Percentiles rank a stretch among this genome's conserved stretches.
phyloP scores from a whole-genome alignment of 768 basidiomycete species.

The Trametes meyenii region DNA sequence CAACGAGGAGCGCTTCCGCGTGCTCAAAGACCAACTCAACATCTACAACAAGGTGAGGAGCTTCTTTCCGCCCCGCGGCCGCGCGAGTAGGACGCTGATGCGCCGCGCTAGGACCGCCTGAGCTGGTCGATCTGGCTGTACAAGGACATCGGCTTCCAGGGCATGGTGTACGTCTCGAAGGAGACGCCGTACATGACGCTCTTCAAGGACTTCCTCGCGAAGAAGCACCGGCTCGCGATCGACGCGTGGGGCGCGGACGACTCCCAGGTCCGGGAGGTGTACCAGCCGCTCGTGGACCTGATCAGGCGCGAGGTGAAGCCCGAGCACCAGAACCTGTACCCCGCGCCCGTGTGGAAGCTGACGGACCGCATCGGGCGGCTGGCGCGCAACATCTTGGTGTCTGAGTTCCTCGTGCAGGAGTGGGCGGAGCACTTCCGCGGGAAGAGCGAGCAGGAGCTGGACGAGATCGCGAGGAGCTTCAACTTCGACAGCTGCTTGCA shows the following conservation, averaged over 20 bases:
- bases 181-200: conserved; percentile 74
- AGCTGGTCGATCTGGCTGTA: conserved; percentile 90
- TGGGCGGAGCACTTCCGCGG: conserved; percentile 74
- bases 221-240: conserved; percentile 76
- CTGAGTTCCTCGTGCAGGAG: conserved; percentile 71
- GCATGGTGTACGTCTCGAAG: conserved; percentile 75
- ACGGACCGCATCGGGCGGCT: conserved; percentile 56
- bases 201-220: conserved; percentile 68
- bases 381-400: conserved; percentile 66
- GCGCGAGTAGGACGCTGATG: neutral
- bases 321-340: conserved; percentile 59
- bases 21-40: conserved; percentile 72
- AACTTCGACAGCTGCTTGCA: conserved; percentile 68
- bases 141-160: conserved; percentile 87
- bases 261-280: conserved; percentile 54
- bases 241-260: conserved; percentile 83
- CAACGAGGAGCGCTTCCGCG: conserved; percentile 64
- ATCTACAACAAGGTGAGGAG: conserved; percentile 63
- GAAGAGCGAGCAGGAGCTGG: conserved; percentile 61
- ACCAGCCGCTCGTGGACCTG: conserved; percentile 67
- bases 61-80: neutral
- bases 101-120: conserved; percentile 50
- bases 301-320: conserved; percentile 56
- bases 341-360: conserved; percentile 65
- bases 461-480: conserved; percentile 77